These are phyloP conservation scores for Eucalyptus shirleyi DNA, from an alignment of 345 rosid species.

Conservation along the genomic window DNA sequence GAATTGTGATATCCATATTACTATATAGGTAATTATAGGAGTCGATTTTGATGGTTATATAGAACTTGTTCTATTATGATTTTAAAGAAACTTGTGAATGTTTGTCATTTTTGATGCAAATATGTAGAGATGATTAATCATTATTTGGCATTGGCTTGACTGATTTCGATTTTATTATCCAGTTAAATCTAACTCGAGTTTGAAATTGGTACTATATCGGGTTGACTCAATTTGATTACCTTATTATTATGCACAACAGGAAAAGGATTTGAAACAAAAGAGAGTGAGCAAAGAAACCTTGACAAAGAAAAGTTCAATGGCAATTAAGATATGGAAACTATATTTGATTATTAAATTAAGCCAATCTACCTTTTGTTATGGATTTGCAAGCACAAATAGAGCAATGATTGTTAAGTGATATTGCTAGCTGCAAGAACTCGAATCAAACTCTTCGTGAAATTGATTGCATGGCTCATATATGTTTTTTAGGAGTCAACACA, in stretches of 20 bases:
- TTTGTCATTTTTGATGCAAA: no score
- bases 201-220: background rate
- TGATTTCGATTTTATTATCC: no score
- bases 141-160: accelerated
- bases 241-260: background rate
- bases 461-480: no score
- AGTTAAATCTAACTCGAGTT: background rate
- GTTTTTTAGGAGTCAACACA: no score
- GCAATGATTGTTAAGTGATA: no score
- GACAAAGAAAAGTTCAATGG: background rate
- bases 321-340: background rate
- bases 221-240: background rate
- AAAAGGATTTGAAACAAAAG: background rate
- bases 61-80: background rate
- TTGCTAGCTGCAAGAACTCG: accelerated
- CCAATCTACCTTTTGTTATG: background rate
- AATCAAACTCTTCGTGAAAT: no score
- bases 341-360: background rate
- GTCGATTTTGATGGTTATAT: background rate
- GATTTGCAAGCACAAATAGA: background rate
- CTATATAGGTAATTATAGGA: background rate
- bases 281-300: background rate
- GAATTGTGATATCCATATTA: background rate
- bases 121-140: background rate
- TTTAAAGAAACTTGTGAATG: background rate